Conservation (phyloP, 2,329 filamentous ascomycete genomes). For the Trichoderma semiorbis region DNA sequence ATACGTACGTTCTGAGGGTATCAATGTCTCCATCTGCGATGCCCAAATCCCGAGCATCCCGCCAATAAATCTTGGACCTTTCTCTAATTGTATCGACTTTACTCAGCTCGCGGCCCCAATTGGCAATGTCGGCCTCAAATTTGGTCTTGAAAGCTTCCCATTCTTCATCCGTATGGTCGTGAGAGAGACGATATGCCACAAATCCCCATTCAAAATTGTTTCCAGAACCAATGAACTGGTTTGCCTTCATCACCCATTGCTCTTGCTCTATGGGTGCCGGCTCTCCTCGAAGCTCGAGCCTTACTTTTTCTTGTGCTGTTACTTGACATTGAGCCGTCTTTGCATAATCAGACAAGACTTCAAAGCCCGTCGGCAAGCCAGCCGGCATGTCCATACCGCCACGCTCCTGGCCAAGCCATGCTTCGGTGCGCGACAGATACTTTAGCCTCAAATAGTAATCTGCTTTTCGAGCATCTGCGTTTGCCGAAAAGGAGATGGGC, state of each 20-base stretch:
- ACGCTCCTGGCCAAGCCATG: not conserved
- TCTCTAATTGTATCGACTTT: constrained; percentile 19
- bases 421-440: constrained; percentile 15
- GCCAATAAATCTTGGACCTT: constrained; percentile 24
- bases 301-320: not conserved
- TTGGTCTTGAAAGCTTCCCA: constrained; percentile 27
- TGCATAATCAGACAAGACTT: not conserved
- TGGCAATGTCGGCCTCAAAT: constrained; percentile 25
- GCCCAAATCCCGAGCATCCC: constrained; percentile 21
- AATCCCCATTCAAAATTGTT: constrained; percentile 22
- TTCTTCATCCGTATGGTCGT: constrained; percentile 21
- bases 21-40: constrained; percentile 24
- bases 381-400: not conserved
- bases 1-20: constrained; percentile 23
- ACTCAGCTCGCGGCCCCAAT: constrained; percentile 26
- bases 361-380: constrained; percentile 1
- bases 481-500: constrained; percentile 17
- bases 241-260: constrained; percentile 9
- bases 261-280: not conserved
- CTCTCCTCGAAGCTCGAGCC: constrained; percentile 21
- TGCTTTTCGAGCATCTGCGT: constrained; percentile 7
- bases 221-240: not conserved
- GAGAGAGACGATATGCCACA: constrained; percentile 25
- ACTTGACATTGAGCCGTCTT: constrained; percentile 6
- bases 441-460: constrained; percentile 19